These are phyloP conservation scores for Penicillium glabrum DNA, from an alignment of 2,329 filamentous ascomycete species.

Conservation along the genomic window DNA sequence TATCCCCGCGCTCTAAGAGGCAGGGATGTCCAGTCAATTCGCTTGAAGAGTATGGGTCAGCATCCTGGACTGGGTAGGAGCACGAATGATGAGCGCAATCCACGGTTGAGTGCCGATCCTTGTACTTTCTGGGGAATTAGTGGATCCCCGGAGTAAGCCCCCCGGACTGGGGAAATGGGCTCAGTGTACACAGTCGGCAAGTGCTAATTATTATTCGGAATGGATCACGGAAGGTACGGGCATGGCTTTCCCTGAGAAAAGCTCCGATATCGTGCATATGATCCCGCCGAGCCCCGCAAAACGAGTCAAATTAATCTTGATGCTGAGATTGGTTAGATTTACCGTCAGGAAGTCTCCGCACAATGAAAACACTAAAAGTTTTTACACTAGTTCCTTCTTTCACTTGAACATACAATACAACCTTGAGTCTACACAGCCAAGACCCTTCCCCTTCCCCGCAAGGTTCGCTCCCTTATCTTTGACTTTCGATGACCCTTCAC, in stretches of 20 bases:
- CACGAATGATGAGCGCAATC: constrained; percentile 7
- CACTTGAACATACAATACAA: no score
- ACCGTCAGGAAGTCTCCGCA: neutral
- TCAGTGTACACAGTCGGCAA: neutral
- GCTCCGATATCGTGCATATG: no score
- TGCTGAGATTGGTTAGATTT: neutral
- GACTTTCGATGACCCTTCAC: neutral
- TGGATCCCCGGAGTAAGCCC: neutral
- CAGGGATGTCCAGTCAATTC: constrained; percentile 6
- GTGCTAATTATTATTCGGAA: no score
- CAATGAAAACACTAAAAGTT: neutral
- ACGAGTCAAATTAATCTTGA: neutral
- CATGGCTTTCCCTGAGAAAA: no score
- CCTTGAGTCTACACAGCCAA: neutral
- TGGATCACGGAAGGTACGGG: no score
- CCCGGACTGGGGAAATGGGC: neutral
- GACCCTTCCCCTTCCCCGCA: neutral
- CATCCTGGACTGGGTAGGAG: neutral
- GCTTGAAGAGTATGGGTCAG: neutral
- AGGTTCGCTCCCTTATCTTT: neutral
- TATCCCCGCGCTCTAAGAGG: neutral
- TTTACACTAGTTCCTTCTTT: no score
- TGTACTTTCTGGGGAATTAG: constrained; percentile 1
- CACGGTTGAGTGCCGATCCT: constrained; percentile 10
- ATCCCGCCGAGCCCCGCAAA: neutral